phyloP scores from a whole-genome alignment of 805 yeast species.

The Lachancea sp. region DNA sequence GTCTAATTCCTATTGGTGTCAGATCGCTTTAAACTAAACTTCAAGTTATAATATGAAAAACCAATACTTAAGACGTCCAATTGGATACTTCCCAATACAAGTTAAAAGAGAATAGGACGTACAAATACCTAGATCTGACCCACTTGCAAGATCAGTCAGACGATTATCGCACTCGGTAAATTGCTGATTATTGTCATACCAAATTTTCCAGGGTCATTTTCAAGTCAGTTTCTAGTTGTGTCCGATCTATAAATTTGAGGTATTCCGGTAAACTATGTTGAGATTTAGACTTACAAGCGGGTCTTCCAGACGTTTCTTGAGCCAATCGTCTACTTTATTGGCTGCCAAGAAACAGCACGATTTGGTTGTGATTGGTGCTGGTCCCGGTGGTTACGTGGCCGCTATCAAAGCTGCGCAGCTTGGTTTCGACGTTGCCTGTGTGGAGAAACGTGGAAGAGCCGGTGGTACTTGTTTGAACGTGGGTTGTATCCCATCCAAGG shows the following conservation, averaged over 20 bases:
- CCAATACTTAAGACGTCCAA: neutral
- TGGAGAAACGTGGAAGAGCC: conserved; percentile 91
- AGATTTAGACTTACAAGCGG: conserved; percentile 5
- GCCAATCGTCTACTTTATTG: conserved; percentile 11
- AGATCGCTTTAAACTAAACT: neutral
- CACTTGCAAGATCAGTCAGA: neutral
- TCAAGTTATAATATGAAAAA: neutral
- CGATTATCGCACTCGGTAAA: neutral
- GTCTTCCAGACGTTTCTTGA: conserved; percentile 4
- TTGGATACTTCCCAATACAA: neutral
- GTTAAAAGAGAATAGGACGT: neutral
- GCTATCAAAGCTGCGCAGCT: conserved; percentile 98
- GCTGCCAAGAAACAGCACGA: conserved; percentile 56
- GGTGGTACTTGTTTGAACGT: conserved; percentile 99
- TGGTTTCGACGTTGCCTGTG: conserved; percentile 90
- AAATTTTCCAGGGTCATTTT: neutral
- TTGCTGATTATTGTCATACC: neutral
- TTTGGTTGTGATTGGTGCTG: conserved; percentile 94
- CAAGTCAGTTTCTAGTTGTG: neutral
- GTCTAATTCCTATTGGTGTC: neutral
- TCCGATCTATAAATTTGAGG: neutral
- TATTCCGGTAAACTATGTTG: conserved; percentile 4
- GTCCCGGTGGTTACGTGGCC: conserved; percentile 99
- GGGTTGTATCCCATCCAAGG: conserved; percentile 98
- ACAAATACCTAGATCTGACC: neutral